Percentiles rank a stretch among this genome's conserved stretches.
Conservation (phyloP, 495 filamentous ascomycete genomes). For the Amphirosellinia nigrospora region DNA sequence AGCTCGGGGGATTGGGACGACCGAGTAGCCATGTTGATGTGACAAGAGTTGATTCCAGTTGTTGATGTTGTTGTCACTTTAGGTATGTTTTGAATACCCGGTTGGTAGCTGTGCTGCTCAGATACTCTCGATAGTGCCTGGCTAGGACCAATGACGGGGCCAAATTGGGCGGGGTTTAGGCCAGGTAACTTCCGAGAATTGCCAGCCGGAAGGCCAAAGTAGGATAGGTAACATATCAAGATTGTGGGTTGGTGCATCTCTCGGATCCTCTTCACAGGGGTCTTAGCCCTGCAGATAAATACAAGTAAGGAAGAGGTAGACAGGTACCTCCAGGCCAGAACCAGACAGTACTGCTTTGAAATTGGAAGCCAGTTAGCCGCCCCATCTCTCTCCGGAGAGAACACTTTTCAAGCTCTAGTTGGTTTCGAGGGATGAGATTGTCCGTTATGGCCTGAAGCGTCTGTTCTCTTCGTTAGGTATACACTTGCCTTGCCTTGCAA, state of each 20-base stretch:
- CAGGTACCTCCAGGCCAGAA: no score
- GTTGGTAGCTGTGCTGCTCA: no score
- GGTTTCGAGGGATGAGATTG: background rate
- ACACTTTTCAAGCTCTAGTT: slow-evolving; percentile 25
- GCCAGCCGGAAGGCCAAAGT: slow-evolving; percentile 11
- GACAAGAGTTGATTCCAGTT: background rate
- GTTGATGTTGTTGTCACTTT: no score
- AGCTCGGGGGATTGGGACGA: slow-evolving; percentile 30
- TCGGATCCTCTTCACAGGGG: background rate
- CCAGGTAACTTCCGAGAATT: background rate
- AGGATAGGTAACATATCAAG: background rate
- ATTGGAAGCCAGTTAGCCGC: background rate
- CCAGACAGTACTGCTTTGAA: no score
- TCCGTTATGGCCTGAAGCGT: slow-evolving; percentile 2
- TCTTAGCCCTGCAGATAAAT: no score
- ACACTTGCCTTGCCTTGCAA: background rate
- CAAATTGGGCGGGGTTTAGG: no score
- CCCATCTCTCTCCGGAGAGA: background rate
- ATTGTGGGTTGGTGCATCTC: background rate
- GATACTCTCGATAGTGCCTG: no score
- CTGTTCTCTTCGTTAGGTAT: background rate
- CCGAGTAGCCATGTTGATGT: background rate
- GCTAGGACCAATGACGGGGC: background rate
- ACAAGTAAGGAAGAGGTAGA: no score
- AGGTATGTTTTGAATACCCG: no score